phyloP scores from a whole-genome alignment of 2,329 filamentous ascomycete genomes.

The Sporothrix inflata region DNA sequence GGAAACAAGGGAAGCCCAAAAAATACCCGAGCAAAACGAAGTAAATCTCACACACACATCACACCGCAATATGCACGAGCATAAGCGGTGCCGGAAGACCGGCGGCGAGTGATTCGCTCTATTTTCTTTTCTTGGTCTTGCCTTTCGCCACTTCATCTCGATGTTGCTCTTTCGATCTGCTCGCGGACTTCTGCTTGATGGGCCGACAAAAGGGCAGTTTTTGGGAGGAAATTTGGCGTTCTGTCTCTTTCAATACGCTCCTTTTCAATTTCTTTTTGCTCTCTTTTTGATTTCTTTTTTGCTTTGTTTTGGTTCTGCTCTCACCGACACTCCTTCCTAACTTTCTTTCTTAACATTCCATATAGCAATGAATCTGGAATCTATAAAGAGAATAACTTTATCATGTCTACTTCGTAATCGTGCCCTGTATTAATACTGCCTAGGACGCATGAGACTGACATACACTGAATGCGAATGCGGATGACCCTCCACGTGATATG shows the following conservation, averaged over 20 bases:
- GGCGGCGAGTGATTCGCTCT: neutral
- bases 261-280: neutral
- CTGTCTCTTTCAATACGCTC: constrained; percentile 7
- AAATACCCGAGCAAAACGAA: constrained; percentile 25
- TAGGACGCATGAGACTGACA: neutral
- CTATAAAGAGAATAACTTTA: neutral
- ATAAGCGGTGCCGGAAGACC: neutral
- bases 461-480: neutral
- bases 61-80: neutral
- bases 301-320: constrained; percentile 5
- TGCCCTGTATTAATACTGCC: neutral
- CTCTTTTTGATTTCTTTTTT: neutral
- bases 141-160: neutral
- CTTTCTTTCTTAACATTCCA: constrained; percentile 7
- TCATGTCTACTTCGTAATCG: neutral
- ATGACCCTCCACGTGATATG: neutral
- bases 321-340: neutral
- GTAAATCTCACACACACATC: neutral
- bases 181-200: neutral
- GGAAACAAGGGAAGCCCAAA: constrained; percentile 15
- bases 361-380: constrained; percentile 13
- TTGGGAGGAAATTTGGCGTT: constrained; percentile 8
- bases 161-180: neutral
- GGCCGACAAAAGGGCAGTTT: neutral
- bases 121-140: neutral